Conservation (phyloP, 768 basidiomycete genomes). For the Mycena venus region DNA sequence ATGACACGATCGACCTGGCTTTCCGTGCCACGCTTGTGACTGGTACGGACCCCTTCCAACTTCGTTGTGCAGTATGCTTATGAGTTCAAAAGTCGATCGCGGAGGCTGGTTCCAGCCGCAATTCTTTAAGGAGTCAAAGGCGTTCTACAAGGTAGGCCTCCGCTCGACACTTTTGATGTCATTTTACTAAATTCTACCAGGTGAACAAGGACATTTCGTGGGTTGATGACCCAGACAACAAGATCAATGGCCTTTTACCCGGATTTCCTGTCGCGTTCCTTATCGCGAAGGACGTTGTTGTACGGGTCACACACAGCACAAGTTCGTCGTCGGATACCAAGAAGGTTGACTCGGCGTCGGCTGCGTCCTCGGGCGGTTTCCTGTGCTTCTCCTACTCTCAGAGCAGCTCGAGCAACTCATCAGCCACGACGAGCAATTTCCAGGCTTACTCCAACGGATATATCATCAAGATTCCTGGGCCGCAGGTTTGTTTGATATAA, state of each 20-base stretch:
- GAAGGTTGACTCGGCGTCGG: background rate
- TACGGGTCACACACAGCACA: constrained; percentile 5
- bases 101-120: constrained; percentile 41
- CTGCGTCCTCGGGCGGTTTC: constrained; percentile 23
- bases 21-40: constrained; percentile 38
- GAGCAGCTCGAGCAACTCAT: constrained; percentile 15
- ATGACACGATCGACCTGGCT: constrained; percentile 18
- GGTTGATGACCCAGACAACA: background rate
- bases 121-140: constrained; percentile 36
- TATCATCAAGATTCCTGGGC: constrained; percentile 36
- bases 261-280: constrained; percentile 26
- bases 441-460: constrained; percentile 24
- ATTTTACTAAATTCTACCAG: background rate
- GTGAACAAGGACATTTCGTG: constrained; percentile 22
- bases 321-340: background rate
- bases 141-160: constrained; percentile 26
- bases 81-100: constrained; percentile 24
- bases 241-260: background rate
- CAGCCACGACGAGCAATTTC: constrained; percentile 8
- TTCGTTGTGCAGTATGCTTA: too few relatives aligned
- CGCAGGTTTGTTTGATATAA: constrained; percentile 35
- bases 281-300: constrained; percentile 21
- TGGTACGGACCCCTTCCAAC: too few relatives aligned
- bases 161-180: too few relatives aligned
- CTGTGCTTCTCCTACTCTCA: constrained; percentile 29